These are phyloP conservation scores for Patellifolia procumbens DNA, from an alignment of 179 eudicot genomes.

Conservation along the genomic window DNA sequence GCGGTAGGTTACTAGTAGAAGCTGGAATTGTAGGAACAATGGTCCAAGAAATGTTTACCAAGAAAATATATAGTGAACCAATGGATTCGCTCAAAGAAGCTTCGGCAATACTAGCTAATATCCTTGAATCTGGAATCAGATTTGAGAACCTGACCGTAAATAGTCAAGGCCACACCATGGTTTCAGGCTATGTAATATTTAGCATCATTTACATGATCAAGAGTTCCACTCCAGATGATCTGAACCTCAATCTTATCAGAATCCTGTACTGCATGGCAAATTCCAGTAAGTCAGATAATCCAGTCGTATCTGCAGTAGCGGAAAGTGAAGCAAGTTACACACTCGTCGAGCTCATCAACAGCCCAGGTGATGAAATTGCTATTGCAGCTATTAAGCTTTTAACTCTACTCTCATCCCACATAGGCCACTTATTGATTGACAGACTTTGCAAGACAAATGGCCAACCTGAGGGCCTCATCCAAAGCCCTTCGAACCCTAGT, in stretches of 20 bases:
- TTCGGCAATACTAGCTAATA: conserved; percentile 67
- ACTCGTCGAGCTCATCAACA: conserved; percentile 61
- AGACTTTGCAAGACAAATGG: conserved; percentile 63
- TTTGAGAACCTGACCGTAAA: conserved; percentile 52
- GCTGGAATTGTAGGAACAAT: conserved; percentile 57
- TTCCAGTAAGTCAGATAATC: conserved; percentile 40
- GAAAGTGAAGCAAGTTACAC: conserved; percentile 72
- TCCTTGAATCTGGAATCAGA: conserved; percentile 64
- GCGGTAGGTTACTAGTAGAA: conserved; percentile 59
- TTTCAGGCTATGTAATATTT: conserved; percentile 56
- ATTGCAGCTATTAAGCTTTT: conserved; percentile 58
- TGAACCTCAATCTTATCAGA: conserved; percentile 65
- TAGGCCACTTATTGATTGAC: conserved; percentile 71
- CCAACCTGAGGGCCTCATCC: conserved; percentile 67
- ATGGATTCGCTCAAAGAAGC: conserved; percentile 61
- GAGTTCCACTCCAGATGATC: conserved; percentile 52
- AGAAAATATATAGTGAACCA: conserved; percentile 43
- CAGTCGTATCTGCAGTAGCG: conserved; percentile 59
- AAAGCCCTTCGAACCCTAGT: conserved; percentile 38
- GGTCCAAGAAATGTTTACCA: conserved; percentile 62
- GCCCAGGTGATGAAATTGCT: conserved; percentile 63
- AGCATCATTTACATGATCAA: conserved; percentile 54
- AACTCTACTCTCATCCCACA: conserved; percentile 57
- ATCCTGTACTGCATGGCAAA: conserved; percentile 59
- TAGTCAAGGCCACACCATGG: conserved; percentile 50